Base-by-base conservation (phyloP, 2,329 filamentous ascomycete genomes). In the Alternaria conjuncta region DNA sequence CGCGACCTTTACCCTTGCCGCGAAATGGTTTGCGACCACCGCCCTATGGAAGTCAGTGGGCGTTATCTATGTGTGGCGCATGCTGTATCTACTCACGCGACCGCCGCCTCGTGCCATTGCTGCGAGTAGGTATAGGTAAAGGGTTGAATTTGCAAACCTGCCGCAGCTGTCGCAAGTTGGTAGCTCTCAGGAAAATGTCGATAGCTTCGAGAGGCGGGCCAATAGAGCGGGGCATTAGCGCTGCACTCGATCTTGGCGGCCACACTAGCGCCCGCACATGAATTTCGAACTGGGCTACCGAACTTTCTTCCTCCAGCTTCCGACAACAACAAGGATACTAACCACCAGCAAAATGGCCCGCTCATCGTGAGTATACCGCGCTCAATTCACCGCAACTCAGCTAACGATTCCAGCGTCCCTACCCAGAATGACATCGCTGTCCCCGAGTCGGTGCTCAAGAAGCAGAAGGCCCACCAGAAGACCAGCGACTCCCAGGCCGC, bases 401-500 rank as follows among this genome's bases (percentile, higher is more conserved):
- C 60, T 61, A 60, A 64, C 50, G 28, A n/a, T 5, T 46, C 4
- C 66, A 90, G 90, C 86, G 92, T 97, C 81, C 93, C 96, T 78
- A 96, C 94, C 85, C 86, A 94, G 85, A 93, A 98, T 85, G 92
- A 98, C 85, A 90, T 99, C 84, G 88, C 97, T 84, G 94, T 98
- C 83, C 96, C 96, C 79, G 96, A 99, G 93, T 97, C 96, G 80
- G 92, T 98, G 81, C 92, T 99, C 84, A 99, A 99, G 93, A 99
- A 99, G 93, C 93, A 96, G 88, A 99, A 99, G 94, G 93, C 89
- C 84, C 94, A 97, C 87, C 94, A 98, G 90, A 97, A 98, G 92
- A 93, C 94, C 84, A 92, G 93, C 85, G 94, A 96, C 83, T 92
- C 93, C 86, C 91, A 90, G 83, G 84, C 88, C 75, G 89, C 92